These are phyloP conservation scores for Ricinus communis DNA, from an alignment of 345 rosid genomes.

Conservation along the genomic window DNA sequence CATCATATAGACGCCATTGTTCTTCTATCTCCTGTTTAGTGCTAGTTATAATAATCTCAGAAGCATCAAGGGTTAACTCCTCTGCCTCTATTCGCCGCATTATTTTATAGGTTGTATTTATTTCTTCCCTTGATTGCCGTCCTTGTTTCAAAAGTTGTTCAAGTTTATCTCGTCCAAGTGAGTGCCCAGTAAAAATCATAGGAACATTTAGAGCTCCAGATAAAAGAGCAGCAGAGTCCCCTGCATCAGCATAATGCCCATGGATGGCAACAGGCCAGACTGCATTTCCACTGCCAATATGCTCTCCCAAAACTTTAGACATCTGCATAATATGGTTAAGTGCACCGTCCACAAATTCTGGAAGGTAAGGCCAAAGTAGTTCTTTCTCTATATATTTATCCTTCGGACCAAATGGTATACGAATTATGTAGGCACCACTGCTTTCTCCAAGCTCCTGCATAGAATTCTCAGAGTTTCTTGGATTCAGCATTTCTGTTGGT, in stretches of 20 bases:
- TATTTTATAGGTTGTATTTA: constrained; percentile 82
- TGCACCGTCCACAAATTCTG: constrained; percentile 97
- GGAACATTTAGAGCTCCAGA: constrained; percentile 97
- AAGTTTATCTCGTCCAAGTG: constrained; percentile 92
- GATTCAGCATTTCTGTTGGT: constrained; percentile 87
- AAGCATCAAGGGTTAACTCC: constrained; percentile 80
- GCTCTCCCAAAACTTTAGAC: constrained; percentile 93
- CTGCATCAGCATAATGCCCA: constrained; percentile 99
- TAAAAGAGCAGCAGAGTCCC: constrained; percentile 83
- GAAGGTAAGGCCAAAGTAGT: constrained; percentile 88
- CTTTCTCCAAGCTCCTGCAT: constrained; percentile 91
- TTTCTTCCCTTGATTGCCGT: constrained; percentile 82
- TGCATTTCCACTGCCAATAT: constrained; percentile 77
- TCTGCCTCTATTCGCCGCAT: constrained; percentile 95
- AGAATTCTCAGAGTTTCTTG: constrained; percentile 60
- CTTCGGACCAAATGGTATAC: constrained; percentile 95
- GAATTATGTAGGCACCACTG: constrained; percentile 86
- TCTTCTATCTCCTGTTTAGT: constrained; percentile 94
- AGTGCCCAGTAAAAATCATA: constrained; percentile 91
- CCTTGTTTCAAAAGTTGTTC: constrained; percentile 92
- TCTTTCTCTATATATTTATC: constrained; percentile 83
- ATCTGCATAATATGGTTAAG: constrained; percentile 82
- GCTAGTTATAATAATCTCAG: constrained; percentile 93
- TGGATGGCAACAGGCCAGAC: constrained; percentile 96
- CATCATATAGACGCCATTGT: constrained; percentile 98